Evolutionary conservation across 2,329 filamentous ascomycete genomes (phyloP).

Genomic region (Cytospora schulzeri): DNA sequence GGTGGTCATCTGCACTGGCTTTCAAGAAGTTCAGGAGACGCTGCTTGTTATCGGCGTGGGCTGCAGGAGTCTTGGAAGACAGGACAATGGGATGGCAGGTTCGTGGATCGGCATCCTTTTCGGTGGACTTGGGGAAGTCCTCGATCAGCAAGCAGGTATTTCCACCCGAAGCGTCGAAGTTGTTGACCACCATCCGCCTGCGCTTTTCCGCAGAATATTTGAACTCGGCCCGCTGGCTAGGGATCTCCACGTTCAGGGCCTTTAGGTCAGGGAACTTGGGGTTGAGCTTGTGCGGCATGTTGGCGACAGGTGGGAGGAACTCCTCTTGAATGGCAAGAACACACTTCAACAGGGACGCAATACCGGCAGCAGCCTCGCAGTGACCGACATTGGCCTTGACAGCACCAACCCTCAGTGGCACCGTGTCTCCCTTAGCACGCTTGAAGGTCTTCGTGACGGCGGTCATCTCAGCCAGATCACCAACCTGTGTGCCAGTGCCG

Average conservation of each 20-base stretch:
- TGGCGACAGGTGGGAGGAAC: slow-evolving; percentile 60
- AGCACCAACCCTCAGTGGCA: slow-evolving; percentile 56
- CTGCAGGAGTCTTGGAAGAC: slow-evolving; percentile 48
- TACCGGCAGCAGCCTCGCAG: slow-evolving; percentile 57
- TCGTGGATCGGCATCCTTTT: slow-evolving; percentile 46
- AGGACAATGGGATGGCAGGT: slow-evolving; percentile 54
- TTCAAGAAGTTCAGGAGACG: slow-evolving; percentile 41
- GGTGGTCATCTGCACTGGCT: slow-evolving; percentile 49
- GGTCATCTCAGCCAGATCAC: slow-evolving; percentile 38
- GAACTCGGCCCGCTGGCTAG: slow-evolving; percentile 48
- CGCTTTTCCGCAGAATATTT: slow-evolving; percentile 44
- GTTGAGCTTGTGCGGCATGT: slow-evolving; percentile 63
- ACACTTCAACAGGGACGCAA: slow-evolving; percentile 57
- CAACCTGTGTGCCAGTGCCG: slow-evolving; percentile 47
- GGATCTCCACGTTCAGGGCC: slow-evolving; percentile 53
- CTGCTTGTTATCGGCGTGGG: slow-evolving; percentile 56
- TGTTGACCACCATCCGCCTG: slow-evolving; percentile 55
- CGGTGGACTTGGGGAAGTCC: slow-evolving; percentile 48
- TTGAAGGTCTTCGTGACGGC: slow-evolving; percentile 21
- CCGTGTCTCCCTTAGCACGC: slow-evolving; percentile 17
- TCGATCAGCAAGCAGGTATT: slow-evolving; percentile 65
- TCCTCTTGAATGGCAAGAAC: slow-evolving; percentile 60
- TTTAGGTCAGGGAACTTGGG: slow-evolving; percentile 55
- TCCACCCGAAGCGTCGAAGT: slow-evolving; percentile 66
- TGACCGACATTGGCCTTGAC: slow-evolving; percentile 63